A percentile compares a stretch with the other conserved stretches of the same genome.
Conservation (phyloP, 2,329 filamentous ascomycete species). For the Ophiocordyceps sinensis region DNA sequence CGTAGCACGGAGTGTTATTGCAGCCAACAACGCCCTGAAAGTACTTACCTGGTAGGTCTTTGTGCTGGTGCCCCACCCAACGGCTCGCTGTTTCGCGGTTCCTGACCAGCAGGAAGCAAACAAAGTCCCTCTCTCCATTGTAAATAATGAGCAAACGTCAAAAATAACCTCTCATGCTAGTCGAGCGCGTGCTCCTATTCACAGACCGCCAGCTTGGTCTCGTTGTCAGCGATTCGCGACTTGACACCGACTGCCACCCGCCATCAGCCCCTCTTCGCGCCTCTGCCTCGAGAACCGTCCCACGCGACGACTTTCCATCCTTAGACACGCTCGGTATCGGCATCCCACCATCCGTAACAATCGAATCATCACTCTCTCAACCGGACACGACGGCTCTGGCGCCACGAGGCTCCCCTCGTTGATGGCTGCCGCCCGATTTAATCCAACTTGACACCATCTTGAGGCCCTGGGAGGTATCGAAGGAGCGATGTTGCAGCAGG, state of each 20-base stretch:
- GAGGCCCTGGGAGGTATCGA: slow-evolving; percentile 1
- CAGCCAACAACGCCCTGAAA: too few relatives aligned
- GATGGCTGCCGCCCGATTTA: slow-evolving; percentile 5
- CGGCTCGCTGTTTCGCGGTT: slow-evolving; percentile 1
- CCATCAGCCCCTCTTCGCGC: background rate
- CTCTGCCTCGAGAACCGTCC: background rate
- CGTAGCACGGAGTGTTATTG: too few relatives aligned
- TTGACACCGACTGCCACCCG: background rate
- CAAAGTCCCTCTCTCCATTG: background rate
- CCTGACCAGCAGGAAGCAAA: background rate
- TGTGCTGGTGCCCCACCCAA: background rate
- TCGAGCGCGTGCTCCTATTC: background rate
- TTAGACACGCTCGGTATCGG: background rate
- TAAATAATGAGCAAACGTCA: background rate
- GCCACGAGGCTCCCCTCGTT: background rate
- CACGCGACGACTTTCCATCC: too few relatives aligned
- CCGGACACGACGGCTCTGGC: background rate
- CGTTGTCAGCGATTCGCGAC: background rate
- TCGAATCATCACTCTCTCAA: background rate
- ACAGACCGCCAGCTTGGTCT: background rate
- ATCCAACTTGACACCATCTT: background rate
- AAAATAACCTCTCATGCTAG: background rate
- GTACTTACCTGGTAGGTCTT: background rate
- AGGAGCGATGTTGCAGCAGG: slow-evolving; percentile 19
- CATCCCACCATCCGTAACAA: background rate